Evolutionary conservation across 352 stramenopile genomes (phyloP).

Genomic region (Phytophthora parvispora): DNA sequence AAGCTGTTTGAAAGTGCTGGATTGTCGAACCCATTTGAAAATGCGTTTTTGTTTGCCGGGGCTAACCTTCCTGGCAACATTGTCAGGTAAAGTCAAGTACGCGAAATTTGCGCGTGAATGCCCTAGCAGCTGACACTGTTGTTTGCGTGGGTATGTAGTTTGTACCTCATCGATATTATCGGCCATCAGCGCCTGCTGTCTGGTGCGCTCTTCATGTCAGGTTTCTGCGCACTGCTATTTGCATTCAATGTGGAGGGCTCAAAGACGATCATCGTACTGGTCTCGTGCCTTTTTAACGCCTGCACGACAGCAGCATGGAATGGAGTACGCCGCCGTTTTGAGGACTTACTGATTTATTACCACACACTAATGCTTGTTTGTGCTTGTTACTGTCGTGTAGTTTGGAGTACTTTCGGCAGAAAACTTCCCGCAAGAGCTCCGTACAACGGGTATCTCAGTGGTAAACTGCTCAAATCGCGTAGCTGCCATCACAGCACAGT

Average conservation of each 20-base stretch:
- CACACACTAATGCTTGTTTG: neutral
- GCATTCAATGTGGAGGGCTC: constrained; percentile 79
- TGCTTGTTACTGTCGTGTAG: constrained; percentile 25
- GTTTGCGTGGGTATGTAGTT: constrained; percentile 31
- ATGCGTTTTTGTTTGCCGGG: constrained; percentile 93
- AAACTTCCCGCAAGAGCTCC: constrained; percentile 90
- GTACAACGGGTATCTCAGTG: constrained; percentile 92
- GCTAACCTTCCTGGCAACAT: constrained; percentile 94
- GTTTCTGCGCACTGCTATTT: constrained; percentile 78
- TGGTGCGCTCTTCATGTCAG: constrained; percentile 74
- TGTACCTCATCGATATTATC: constrained; percentile 79
- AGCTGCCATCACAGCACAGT: constrained; percentile 93
- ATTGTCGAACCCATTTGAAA: constrained; percentile 92
- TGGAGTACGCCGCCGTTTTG: constrained; percentile 49
- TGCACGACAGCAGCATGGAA: constrained; percentile 94
- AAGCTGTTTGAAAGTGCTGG: constrained; percentile 92
- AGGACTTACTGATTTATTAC: neutral
- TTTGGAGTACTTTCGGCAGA: constrained; percentile 93
- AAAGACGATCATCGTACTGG: constrained; percentile 80
- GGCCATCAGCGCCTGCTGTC: constrained; percentile 79
- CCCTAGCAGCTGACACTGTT: neutral
- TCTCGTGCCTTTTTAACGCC: constrained; percentile 94
- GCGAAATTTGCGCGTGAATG: neutral
- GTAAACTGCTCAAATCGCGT: constrained; percentile 91
- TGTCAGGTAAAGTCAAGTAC: constrained; percentile 55